Evolutionary conservation across 2,329 filamentous ascomycete genomes (phyloP).

Genomic region (Aspergillus eucalypticola): DNA sequence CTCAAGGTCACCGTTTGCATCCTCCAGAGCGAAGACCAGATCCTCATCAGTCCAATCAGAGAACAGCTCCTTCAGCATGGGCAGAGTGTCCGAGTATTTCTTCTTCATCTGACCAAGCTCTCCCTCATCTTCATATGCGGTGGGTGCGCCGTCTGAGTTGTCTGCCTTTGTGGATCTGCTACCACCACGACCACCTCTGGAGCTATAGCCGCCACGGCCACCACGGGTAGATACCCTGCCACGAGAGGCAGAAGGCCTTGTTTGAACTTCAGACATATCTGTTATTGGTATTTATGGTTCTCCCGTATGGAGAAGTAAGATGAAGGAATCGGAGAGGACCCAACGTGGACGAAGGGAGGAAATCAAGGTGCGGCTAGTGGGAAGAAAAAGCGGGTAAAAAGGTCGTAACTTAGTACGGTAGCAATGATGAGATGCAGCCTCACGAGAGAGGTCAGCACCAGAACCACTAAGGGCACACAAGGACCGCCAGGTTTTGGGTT

Average conservation of each 20-base stretch:
- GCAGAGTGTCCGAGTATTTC: slow-evolving; percentile 77
- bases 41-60: slow-evolving; percentile 94
- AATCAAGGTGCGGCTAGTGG: slow-evolving; percentile 34
- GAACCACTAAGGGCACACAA: slow-evolving; percentile 32
- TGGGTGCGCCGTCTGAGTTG: slow-evolving; percentile 58
- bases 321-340: slow-evolving; percentile 28
- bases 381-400: slow-evolving; percentile 30
- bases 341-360: slow-evolving; percentile 30
- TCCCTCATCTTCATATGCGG: slow-evolving; percentile 74
- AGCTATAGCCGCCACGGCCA: slow-evolving; percentile 73
- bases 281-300: slow-evolving; percentile 38
- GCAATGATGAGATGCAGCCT: slow-evolving; percentile 40
- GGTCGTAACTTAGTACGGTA: slow-evolving; percentile 28
- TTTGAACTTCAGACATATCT: slow-evolving; percentile 91
- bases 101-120: slow-evolving; percentile 91
- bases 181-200: slow-evolving; percentile 69
- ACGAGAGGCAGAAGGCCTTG: slow-evolving; percentile 77
- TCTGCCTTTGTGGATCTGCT: slow-evolving; percentile 72
- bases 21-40: slow-evolving; percentile 87
- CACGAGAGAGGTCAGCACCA: slow-evolving; percentile 40
- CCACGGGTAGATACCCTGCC: slow-evolving; percentile 89
- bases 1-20: slow-evolving; percentile 57
- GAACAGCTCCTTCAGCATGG: slow-evolving; percentile 87
- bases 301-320: slow-evolving; percentile 29
- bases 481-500: slow-evolving; percentile 29